Percentiles rank a stretch among this genome's conserved stretches.
These are phyloP conservation scores for Kurtzmaniella quercitrusa DNA, from an alignment of 1,139 yeast species.

Conservation along the genomic window DNA sequence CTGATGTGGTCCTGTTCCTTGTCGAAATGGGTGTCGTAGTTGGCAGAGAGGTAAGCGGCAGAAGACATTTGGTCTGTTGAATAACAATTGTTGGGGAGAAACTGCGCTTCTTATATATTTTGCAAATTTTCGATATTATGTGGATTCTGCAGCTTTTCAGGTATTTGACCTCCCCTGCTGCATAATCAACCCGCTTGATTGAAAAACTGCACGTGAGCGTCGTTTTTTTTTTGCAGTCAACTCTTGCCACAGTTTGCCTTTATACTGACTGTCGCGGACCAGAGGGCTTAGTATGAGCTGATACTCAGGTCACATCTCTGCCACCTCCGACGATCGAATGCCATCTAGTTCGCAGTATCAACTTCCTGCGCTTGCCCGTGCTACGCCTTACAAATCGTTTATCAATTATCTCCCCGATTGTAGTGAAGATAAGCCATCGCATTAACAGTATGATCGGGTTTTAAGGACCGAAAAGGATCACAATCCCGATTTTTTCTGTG, in stretches of 20 bases:
- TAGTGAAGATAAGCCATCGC: not conserved
- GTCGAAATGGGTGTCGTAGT: slow-evolving; percentile 39
- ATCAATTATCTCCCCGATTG: not conserved
- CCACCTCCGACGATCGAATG: no score
- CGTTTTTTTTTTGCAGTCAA: not conserved
- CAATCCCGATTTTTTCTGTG: not conserved
- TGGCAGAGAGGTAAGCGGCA: slow-evolving; percentile 31
- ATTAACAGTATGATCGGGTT: not conserved
- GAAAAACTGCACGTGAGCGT: not conserved
- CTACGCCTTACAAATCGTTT: not conserved
- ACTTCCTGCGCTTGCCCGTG: not conserved
- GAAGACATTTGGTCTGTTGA: slow-evolving; percentile 11
- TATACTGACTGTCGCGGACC: not conserved
- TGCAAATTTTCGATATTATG: not conserved
- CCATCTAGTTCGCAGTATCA: no score
- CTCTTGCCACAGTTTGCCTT: not conserved
- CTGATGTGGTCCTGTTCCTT: slow-evolving; percentile 35
- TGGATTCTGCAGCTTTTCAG: not conserved
- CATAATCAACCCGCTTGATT: not conserved
- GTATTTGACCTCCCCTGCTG: not conserved
- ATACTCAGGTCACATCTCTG: not conserved
- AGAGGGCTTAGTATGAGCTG: not conserved
- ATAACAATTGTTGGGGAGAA: not conserved
- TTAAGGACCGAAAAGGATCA: not conserved
- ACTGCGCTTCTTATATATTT: not conserved